These are phyloP conservation scores for Sordariomycetes sp. DNA, from an alignment of 2,329 filamentous ascomycete genomes.

Conservation along the genomic window DNA sequence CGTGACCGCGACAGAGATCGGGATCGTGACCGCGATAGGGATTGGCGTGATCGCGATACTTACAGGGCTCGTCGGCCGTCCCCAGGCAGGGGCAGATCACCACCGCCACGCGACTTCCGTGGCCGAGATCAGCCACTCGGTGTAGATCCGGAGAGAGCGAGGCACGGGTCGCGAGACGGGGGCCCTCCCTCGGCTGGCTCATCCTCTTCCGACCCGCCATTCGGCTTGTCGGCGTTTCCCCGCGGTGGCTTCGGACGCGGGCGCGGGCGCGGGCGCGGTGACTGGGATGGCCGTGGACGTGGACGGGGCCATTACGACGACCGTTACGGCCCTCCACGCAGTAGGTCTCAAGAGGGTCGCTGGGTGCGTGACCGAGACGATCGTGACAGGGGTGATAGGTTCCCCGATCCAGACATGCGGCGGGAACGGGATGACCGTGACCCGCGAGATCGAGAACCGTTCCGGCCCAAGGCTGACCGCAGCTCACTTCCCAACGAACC, in stretches of 20 bases:
- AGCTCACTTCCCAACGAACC: slow-evolving; percentile 36
- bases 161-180: slow-evolving; percentile 59
- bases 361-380: slow-evolving; percentile 47
- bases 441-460: slow-evolving; percentile 30
- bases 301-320: slow-evolving; percentile 51
- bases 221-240: slow-evolving; percentile 38
- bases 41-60: slow-evolving; percentile 28
- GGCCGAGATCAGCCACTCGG: slow-evolving; percentile 50
- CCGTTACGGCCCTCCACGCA: slow-evolving; percentile 46
- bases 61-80: slow-evolving; percentile 45
- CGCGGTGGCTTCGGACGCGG: slow-evolving; percentile 43
- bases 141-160: slow-evolving; percentile 55
- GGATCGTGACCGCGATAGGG: slow-evolving; percentile 27
- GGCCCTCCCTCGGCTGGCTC: slow-evolving; percentile 61
- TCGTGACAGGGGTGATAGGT: slow-evolving; percentile 34
- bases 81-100: slow-evolving; percentile 49
- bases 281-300: slow-evolving; percentile 37
- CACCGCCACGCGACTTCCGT: slow-evolving; percentile 55
- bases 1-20: slow-evolving; percentile 34
- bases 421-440: slow-evolving; percentile 36
- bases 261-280: slow-evolving; percentile 41
- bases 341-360: slow-evolving; percentile 54
- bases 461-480: slow-evolving; percentile 40
- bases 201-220: slow-evolving; percentile 56
- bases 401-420: slow-evolving; percentile 25